phyloP scores from a whole-genome alignment of 176 grass and related monocot genomes.

The Ensete ventricosum region DNA sequence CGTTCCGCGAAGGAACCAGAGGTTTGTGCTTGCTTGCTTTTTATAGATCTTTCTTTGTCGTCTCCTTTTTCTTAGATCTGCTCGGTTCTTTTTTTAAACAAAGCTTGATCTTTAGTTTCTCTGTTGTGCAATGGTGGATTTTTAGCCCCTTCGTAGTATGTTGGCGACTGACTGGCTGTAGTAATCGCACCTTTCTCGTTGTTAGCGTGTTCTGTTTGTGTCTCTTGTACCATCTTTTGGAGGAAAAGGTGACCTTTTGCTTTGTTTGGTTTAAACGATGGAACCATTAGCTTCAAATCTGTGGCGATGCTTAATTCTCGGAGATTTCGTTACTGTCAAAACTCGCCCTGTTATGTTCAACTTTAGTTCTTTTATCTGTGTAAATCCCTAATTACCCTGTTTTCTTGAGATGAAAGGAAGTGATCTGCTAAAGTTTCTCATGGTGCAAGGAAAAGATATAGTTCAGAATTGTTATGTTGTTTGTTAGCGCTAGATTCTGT shows the following conservation, averaged over 20 bases:
- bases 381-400: too few relatives aligned
- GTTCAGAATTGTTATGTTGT: background rate
- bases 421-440: too few relatives aligned
- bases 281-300: background rate
- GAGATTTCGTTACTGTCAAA: background rate
- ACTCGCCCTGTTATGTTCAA: background rate
- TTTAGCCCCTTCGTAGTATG: background rate
- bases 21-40: conserved; percentile 28
- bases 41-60: background rate
- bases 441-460: background rate
- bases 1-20: conserved; percentile 82
- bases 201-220: background rate
- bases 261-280: background rate
- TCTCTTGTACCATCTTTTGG: too few relatives aligned
- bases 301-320: background rate
- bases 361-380: background rate
- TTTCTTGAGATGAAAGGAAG: too few relatives aligned
- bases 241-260: background rate
- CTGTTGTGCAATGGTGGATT: background rate
- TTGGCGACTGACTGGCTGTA: background rate
- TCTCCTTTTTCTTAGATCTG: background rate
- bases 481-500: background rate
- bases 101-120: background rate
- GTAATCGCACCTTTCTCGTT: background rate
- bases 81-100: background rate